phyloP scores from a whole-genome alignment of 495 filamentous ascomycete genomes.

The Penicillium lagena region DNA sequence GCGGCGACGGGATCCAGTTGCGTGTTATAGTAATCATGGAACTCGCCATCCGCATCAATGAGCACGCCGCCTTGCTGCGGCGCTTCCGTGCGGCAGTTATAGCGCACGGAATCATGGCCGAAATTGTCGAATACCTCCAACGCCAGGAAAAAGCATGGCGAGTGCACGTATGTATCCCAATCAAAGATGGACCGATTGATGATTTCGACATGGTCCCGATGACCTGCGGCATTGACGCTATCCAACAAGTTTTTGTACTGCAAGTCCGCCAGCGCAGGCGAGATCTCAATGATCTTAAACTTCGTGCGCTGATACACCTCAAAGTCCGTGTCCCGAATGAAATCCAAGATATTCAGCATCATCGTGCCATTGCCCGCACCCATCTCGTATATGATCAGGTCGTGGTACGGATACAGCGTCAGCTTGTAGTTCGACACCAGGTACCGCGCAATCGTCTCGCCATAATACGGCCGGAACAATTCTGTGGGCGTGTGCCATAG shows the following conservation, averaged over 20 bases:
- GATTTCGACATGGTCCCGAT: slow-evolving; percentile 82
- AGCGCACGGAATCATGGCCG: slow-evolving; percentile 87
- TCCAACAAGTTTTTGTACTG: slow-evolving; percentile 65
- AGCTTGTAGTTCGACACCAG: slow-evolving; percentile 93
- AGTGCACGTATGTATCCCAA: slow-evolving; percentile 78
- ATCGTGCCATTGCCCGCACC: slow-evolving; percentile 95
- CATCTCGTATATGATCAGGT: slow-evolving; percentile 98
- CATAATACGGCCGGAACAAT: slow-evolving; percentile 93
- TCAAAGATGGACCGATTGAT: slow-evolving; percentile 92
- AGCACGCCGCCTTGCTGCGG: slow-evolving; percentile 82
- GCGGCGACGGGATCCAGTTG: slow-evolving; percentile 74
- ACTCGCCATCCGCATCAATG: slow-evolving; percentile 80
- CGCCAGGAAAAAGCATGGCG: slow-evolving; percentile 96
- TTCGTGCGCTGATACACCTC: slow-evolving; percentile 91
- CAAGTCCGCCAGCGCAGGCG: slow-evolving; percentile 65
- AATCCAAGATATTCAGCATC: slow-evolving; percentile 97
- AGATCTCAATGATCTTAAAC: slow-evolving; percentile 95
- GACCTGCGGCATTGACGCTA: slow-evolving; percentile 60
- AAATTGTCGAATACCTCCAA: slow-evolving; percentile 99
- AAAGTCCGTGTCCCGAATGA: slow-evolving; percentile 83
- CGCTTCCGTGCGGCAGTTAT: slow-evolving; percentile 65
- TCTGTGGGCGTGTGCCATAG: slow-evolving; percentile 99
- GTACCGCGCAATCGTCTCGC: slow-evolving; percentile 91
- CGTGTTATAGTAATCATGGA: slow-evolving; percentile 84
- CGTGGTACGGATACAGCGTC: slow-evolving; percentile 88